These are phyloP conservation scores for Wallacemonas sp. DNA, from an alignment of 208 protist species.

Conservation along the genomic window DNA sequence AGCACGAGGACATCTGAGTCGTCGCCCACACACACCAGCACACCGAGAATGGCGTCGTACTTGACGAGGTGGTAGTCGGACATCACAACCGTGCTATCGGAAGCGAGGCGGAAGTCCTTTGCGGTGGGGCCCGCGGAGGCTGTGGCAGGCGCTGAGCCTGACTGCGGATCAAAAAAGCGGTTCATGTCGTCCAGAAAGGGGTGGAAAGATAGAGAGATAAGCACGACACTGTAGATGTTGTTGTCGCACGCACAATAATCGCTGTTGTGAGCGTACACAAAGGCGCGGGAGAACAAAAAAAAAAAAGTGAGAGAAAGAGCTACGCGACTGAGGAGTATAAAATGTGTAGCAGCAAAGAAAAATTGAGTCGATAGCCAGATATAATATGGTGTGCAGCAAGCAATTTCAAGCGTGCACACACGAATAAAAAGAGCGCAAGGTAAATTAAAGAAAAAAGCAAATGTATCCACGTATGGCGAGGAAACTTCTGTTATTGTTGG, in stretches of 20 bases:
- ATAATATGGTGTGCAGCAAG: no score
- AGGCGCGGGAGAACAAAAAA: background rate
- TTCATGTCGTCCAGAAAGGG: slow-evolving; percentile 2
- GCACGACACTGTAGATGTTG: background rate
- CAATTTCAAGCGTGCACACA: no score
- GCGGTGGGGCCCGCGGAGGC: background rate
- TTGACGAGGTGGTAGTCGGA: slow-evolving; percentile 81
- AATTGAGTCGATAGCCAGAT: no score
- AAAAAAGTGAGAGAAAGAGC: slow-evolving; percentile 4
- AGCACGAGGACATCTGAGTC: slow-evolving; percentile 72
- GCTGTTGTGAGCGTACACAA: no score
- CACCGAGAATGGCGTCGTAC: slow-evolving; percentile 73
- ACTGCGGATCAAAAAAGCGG: slow-evolving; percentile 8
- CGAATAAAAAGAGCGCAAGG: slow-evolving; percentile 10
- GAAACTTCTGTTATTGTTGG: no score
- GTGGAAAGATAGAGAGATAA: background rate
- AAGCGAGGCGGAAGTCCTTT: slow-evolving; percentile 39
- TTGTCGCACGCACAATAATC: no score
- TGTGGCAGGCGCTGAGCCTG: background rate
- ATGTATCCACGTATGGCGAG: no score
- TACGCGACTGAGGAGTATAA: background rate
- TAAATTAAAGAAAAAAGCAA: background rate
- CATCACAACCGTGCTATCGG: slow-evolving; percentile 66
- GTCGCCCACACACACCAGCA: slow-evolving; percentile 73
- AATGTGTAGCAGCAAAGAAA: slow-evolving; percentile 17